Percentiles rank a stretch among this genome's conserved stretches.
Evolutionary conservation across 2,329 filamentous ascomycete species (phyloP).

Genomic region (Esteya vermicola): DNA sequence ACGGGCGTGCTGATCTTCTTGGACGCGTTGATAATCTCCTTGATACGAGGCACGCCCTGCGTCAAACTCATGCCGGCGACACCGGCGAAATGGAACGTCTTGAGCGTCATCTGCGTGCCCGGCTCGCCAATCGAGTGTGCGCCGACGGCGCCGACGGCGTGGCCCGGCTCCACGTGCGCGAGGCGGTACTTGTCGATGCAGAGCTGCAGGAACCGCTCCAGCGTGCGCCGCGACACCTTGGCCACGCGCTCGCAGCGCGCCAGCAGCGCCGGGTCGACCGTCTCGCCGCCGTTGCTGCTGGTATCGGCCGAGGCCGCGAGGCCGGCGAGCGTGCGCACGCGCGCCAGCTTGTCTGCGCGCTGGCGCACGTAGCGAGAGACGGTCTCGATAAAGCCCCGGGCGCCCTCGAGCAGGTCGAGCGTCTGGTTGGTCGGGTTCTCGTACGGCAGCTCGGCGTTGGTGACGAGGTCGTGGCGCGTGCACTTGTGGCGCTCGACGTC

Average conservation of each 20-base stretch:
- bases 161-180: conserved; percentile 84
- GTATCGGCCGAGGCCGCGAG: too few species aligned
- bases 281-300: conserved; percentile 20
- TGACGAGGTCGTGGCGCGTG: conserved; percentile 43
- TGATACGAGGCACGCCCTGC: conserved; percentile 97
- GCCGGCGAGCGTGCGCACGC: conserved; percentile 34
- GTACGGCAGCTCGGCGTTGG: conserved; percentile 50
- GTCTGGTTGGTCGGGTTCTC: conserved; percentile 53
- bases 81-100: conserved; percentile 99
- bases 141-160: conserved; percentile 89
- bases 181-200: conserved; percentile 84
- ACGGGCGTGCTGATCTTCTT: conserved; percentile 89
- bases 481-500: conserved; percentile 53
- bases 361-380: conserved; percentile 57
- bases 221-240: conserved; percentile 64
- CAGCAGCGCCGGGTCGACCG: conserved; percentile 15
- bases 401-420: conserved; percentile 70
- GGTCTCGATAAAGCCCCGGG: conserved; percentile 65
- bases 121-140: conserved; percentile 97
- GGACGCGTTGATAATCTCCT: conserved; percentile 99
- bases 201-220: conserved; percentile 62
- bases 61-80: conserved; percentile 99
- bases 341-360: conserved; percentile 42
- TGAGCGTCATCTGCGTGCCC: conserved; percentile 97
- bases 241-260: conserved; percentile 55